Percentiles rank a stretch among this genome's conserved stretches.
phyloP scores from a whole-genome alignment of 2,329 filamentous ascomycete species.

The Monosporascus sp. region DNA sequence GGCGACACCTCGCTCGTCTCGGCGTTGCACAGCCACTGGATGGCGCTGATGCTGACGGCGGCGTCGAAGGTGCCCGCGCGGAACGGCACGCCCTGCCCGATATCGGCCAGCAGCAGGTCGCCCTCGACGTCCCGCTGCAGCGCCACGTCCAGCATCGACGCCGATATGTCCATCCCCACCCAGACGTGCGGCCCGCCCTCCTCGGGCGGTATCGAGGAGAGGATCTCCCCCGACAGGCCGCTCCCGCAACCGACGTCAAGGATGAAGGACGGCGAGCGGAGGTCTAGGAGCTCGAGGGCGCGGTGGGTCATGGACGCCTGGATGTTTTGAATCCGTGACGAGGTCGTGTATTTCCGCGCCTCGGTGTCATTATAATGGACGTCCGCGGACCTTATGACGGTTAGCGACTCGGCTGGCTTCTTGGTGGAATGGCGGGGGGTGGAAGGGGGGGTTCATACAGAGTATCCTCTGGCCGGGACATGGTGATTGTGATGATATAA shows the following conservation, averaged over 20 bases:
- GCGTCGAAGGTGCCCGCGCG: constrained; percentile 89
- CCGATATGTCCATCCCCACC: constrained; percentile 95
- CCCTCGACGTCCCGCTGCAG: constrained; percentile 88
- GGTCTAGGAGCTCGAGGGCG: constrained; percentile 84
- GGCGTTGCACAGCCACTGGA: constrained; percentile 99
- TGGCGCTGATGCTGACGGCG: constrained; percentile 87
- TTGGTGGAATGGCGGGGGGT: constrained; percentile 4
- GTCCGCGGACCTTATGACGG: constrained; percentile 69
- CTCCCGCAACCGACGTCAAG: constrained; percentile 97
- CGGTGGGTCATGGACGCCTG: constrained; percentile 92
- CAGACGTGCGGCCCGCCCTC: constrained; percentile 85
- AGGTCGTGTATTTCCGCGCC: constrained; percentile 96
- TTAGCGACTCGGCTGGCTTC: constrained; percentile 8
- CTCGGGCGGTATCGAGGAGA: constrained; percentile 63
- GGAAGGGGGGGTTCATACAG: constrained; percentile 52
- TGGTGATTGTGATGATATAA: constrained; percentile 34
- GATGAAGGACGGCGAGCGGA: constrained; percentile 75
- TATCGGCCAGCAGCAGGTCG: constrained; percentile 89
- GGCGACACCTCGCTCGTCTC: constrained; percentile 82
- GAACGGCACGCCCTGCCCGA: constrained; percentile 93
- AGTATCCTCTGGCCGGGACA: constrained; percentile 96
- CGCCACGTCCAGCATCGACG: constrained; percentile 94
- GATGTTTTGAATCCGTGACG: constrained; percentile 90
- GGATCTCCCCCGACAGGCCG: constrained; percentile 88
- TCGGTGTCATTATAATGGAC: constrained; percentile 96